Evolutionary conservation across 148 eudicot genomes (phyloP), one percentile per base, ranked within the genome.

Genomic region (Persicaria maculosa): DNA sequence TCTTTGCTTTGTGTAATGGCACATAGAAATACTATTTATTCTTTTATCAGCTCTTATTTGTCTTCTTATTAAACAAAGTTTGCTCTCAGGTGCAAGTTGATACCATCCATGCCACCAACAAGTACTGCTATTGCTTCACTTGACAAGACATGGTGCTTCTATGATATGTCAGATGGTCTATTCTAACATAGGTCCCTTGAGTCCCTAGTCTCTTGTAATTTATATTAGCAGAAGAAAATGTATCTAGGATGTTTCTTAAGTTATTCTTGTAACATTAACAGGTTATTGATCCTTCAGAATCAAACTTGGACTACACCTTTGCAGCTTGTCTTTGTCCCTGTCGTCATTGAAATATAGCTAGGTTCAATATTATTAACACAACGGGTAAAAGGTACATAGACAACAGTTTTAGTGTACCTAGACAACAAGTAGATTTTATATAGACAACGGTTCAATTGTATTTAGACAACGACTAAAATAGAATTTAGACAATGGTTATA

Each of bases 71-170:
- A 57, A 57, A 17, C 62, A 57, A 19, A 57, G 7, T 57, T 17
- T 57, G 43, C 61, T 55, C 45, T 14, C 89, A 95, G 98, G 97
- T 95, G 72, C 96, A 90, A 88, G 96, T 96, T 25, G 97, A 91
- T 74, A 90, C 98, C 1, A 72, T 94, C 75, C 98, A 94, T 76
- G 90, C 97, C 75, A 94, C 97, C 76, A 87, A 88, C 71, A 90
- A 88, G 68, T 94, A 91, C 75, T 59, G 98, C 91, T 48, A 76
- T 91, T 15, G 97, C 96, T 79, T 94, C 98, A 48, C 93, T 90
- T 76, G 98, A 94, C 79, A 91, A 77, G 70, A 80, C 98, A 15
- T 91, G 98, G 98, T 94, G 98, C 85, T 94, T 94, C 79, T 94
- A 94, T 73, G 98, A 94, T 73, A 84, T 94, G 76, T 79, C 89